Evolutionary conservation across 805 yeast genomes (phyloP).

Genomic region (Saturnispora mendoncae): DNA sequence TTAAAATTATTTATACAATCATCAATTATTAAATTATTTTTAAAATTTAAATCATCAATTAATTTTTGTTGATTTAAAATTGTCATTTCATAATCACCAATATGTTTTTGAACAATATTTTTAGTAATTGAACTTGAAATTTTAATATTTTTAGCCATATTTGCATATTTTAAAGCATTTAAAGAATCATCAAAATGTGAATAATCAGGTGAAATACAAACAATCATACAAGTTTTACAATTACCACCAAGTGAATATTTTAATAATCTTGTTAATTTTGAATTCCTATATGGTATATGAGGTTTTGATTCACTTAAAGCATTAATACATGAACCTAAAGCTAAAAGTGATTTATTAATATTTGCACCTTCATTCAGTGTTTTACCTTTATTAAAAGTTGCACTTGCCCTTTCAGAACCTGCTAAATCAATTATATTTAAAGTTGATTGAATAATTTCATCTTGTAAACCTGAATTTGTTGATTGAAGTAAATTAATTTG

Average conservation of each 20-base stretch:
- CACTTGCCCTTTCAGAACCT: constrained; percentile 90
- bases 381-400: constrained; percentile 76
- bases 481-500: constrained; percentile 64
- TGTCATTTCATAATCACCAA: constrained; percentile 75
- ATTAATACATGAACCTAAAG: constrained; percentile 89
- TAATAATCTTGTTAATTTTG: constrained; percentile 76
- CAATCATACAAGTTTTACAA: constrained; percentile 94
- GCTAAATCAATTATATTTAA: constrained; percentile 86
- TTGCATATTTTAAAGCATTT: constrained; percentile 85
- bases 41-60: constrained; percentile 51
- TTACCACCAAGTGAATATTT: constrained; percentile 90
- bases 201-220: constrained; percentile 82
- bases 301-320: constrained; percentile 63
- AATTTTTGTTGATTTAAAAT: constrained; percentile 72
- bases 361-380: constrained; percentile 87
- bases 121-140: constrained; percentile 70
- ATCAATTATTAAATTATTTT: not conserved
- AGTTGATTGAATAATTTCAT: constrained; percentile 68
- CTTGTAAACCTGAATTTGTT: constrained; percentile 53
- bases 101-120: constrained; percentile 71
- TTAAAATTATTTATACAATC: not conserved
- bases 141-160: constrained; percentile 83
- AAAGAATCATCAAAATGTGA: constrained; percentile 88
- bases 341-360: constrained; percentile 78
- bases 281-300: constrained; percentile 87